Base-by-base conservation (phyloP, 1,284 basidiomycete species). In the Cutaneotrichosporon curvatum region DNA sequence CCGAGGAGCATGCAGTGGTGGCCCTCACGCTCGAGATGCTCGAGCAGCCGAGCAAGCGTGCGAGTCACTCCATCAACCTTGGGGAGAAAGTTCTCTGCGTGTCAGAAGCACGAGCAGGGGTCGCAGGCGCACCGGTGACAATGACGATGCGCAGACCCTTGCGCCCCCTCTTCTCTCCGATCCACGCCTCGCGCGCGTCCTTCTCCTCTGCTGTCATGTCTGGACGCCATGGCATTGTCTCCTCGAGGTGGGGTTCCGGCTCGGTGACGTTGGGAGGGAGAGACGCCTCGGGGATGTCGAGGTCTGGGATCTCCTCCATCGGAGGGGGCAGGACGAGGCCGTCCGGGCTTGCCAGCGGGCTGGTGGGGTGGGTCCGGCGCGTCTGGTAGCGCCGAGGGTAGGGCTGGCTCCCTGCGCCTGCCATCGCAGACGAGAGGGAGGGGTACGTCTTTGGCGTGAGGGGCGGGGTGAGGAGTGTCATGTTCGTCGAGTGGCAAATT, bases 21-120 rank as follows among this genome's bases (percentile, higher is more conserved):
- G 2, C 78, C 78, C 55, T 78, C 74, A 9, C 67, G 61, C 58
- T 75, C 71, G 22, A 80, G 69, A 49, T 79, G 77, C 47, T 77
- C 76, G 23, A 80, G 69, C 7, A 80, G 63, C n/a, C 76, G 68
- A 0, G 74, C 76, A 4, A 80, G 64, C 0, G 78, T 79, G 19
- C 78, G 67, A 0, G 78, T 79, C 2, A 79, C 78, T 10, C 78
- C 78, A 56, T 79, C 78, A 30, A 79, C 68, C 49, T 78, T 78
- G 14, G 77, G 77, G 9, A 79, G 60, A 49, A 79, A 78, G 70
- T 79, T 79, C 54, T 79, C 78, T 68, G 63, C 42, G 30, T 1
- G 22, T 51, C 33, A 48, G 40, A 15, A 10, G 35, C 9, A 16
- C 21, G 11, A 21, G 16, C 19, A 19, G 16, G 3, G 22, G 9